Evolutionary conservation across 306 rosid genomes (phyloP), one percentile per base, ranked within the genome.

Genomic region (Rubus idaeus): DNA sequence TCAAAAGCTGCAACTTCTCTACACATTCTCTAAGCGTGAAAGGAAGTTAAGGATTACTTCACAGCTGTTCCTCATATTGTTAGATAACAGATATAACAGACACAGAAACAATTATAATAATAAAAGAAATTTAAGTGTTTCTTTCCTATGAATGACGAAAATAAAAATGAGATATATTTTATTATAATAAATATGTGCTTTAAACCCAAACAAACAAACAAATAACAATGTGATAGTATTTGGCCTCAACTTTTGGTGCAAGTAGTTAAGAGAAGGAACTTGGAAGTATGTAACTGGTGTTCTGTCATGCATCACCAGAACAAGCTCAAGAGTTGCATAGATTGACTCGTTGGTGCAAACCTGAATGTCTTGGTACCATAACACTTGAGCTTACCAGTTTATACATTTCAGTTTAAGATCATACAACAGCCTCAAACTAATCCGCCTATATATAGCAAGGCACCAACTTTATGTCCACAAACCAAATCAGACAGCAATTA

Each of bases 11-110:
- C 87, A 96, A 81, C 81, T 96, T 96, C 90, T 96, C 99, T 4
- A 96, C 98, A 84, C 99, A 96, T 87, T 96, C 99, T 87, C 99
- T 87, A 78, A 96, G 99, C 97, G 99, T 96, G 79, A 79, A 75
- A 76, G 52, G 49, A 75, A 83, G 97, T 96, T 76, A 93, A 89
- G 93, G 94, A 84, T 84, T 55, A 78, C 77, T 26, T 30, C 75
- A 82, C 53, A 55, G 42, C 46, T 17, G 40, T 21, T 71, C 56
- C 40, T 30, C 42, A n/a, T 74, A 70, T 55, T 16, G 14, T 63
- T 39, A 65, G 35, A 66, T 8, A 49, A 14, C 60, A 67, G 6
- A 30, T 18, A 10, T 0, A 51, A 78, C 46, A 77, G n/a, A 37
- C 40, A 23, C 45, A 71, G 14, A 16, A 37, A 10, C 8, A 37